Conservation (phyloP, 164 flowering plant species). For the Magnolia officinalis region DNA sequence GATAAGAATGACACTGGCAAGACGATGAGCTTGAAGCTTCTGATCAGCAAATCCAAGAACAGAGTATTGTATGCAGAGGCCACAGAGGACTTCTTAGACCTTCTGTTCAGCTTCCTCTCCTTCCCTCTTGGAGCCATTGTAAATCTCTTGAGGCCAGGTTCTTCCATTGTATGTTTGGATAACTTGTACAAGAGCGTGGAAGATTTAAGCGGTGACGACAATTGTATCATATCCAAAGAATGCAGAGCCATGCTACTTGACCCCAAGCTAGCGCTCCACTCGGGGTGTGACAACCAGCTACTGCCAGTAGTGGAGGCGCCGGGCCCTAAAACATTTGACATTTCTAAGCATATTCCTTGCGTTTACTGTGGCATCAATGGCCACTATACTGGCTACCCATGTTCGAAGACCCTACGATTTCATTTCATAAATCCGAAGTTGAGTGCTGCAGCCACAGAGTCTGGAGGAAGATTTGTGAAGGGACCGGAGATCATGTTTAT, state of each 20-base stretch:
- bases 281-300: background rate
- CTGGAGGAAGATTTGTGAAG: background rate
- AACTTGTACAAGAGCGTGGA: slow-evolving; percentile 2
- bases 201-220: background rate
- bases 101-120: slow-evolving; percentile 14
- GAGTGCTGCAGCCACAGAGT: too few relatives aligned
- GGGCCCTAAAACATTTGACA: background rate
- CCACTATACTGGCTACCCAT: too few relatives aligned
- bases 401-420: background rate
- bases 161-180: background rate
- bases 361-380: too few relatives aligned
- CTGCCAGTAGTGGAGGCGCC: background rate
- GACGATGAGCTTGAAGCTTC: background rate
- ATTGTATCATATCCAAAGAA: background rate
- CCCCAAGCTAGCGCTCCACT: background rate
- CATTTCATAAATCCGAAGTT: background rate
- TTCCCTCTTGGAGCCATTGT: slow-evolving; percentile 16
- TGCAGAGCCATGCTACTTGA: background rate
- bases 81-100: slow-evolving; percentile 12
- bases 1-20: background rate
- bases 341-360: too few relatives aligned
- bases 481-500: background rate
- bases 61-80: slow-evolving; percentile 7
- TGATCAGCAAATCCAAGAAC: slow-evolving; percentile 1
- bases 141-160: slow-evolving; percentile 1